Base-by-base conservation (phyloP, 2,329 filamentous ascomycete genomes). In the Coniochaeta ligniaria region DNA sequence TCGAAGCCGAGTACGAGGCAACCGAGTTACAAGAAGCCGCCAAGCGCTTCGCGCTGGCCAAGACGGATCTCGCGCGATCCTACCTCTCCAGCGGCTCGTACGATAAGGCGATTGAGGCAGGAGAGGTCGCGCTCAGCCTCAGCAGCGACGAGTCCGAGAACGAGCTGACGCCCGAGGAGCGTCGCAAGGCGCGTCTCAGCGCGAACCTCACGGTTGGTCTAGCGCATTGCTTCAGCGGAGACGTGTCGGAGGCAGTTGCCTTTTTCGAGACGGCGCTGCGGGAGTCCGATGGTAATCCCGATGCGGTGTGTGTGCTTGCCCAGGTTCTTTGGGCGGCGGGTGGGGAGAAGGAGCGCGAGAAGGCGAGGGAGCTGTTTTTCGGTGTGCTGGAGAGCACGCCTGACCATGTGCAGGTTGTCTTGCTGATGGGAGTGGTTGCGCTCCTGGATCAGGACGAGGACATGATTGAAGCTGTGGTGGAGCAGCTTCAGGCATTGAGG, bases 301-400 rank as follows among this genome's bases (percentile, higher is more conserved):
- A 97, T 69, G 89, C 94, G 1, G 87, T 92, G 0, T 97, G 93
- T 69, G 80, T 97, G 14, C 80, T 98, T 14, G 90, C 93, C 0
- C 92, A 98, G 73, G 90, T 98, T 0, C 81, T 98, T 0, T 99
- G 95, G 94, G 93, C 93, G 0, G 92, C 91, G 65, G 92, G 91
- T 9, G 86, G 87, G 0, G 84, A 88, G 7, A 81, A 87, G 0
- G 90, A 93, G 60, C 85, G 88, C 55, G 85, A 88, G 57, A 86
- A 90, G 63, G 93, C 94, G 17, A 84, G 92, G 3, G 86, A 90
- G 59, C 84, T 91, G 64, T 81, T 99, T 0, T 94, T 96, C 68
- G 87, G 87, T 16, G 87, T 90, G 38, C 87, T 96, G 14, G 91
- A 93, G 67, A 82, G 79, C 58, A 77, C 89, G 57, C 85, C 91